phyloP scores from a whole-genome alignment of 164 flowering plant species.

The Vitis rotundifolia region DNA sequence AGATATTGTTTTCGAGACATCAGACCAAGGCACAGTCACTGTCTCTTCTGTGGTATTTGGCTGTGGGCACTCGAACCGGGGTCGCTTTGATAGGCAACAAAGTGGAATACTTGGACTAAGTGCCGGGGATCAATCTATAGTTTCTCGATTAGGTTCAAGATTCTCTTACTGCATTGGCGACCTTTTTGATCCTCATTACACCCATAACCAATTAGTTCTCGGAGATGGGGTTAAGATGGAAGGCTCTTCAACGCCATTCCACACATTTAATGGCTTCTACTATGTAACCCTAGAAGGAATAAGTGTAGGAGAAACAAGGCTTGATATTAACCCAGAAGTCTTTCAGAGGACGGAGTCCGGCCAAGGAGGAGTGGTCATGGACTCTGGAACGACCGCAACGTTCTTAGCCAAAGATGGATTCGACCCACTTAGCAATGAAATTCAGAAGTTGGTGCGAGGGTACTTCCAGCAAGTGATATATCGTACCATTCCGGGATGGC shows the following conservation, averaged over 20 bases:
- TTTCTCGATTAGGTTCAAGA: conserved; percentile 7
- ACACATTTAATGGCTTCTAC: conserved; percentile 7
- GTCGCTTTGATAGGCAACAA: neutral
- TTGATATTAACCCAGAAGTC: conserved; percentile 3
- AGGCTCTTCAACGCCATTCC: conserved; percentile 25
- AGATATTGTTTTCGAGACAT: conserved; percentile 1
- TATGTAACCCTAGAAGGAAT: conserved; percentile 23
- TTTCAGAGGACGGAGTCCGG: conserved; percentile 1
- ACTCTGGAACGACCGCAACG: conserved; percentile 3
- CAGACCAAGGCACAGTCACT: neutral
- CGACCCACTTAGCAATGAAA: neutral
- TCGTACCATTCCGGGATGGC: neutral
- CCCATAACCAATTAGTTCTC: conserved; percentile 6
- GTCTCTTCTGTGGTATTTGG: neutral
- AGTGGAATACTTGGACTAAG: conserved; percentile 33
- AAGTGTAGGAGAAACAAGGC: conserved; percentile 13
- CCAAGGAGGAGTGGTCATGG: conserved; percentile 11
- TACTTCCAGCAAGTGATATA: neutral
- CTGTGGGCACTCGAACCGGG: neutral
- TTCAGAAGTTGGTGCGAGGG: neutral
- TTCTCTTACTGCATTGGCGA: conserved; percentile 40
- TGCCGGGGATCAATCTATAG: conserved; percentile 1
- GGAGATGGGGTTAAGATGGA: conserved; percentile 19
- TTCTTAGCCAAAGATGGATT: neutral
- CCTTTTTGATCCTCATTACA: conserved; percentile 8